A percentile compares a stretch with the other conserved stretches of the same genome.
These are phyloP conservation scores for Colletotrichum theobromicola DNA, from an alignment of 2,329 filamentous ascomycete species.

Conservation along the genomic window DNA sequence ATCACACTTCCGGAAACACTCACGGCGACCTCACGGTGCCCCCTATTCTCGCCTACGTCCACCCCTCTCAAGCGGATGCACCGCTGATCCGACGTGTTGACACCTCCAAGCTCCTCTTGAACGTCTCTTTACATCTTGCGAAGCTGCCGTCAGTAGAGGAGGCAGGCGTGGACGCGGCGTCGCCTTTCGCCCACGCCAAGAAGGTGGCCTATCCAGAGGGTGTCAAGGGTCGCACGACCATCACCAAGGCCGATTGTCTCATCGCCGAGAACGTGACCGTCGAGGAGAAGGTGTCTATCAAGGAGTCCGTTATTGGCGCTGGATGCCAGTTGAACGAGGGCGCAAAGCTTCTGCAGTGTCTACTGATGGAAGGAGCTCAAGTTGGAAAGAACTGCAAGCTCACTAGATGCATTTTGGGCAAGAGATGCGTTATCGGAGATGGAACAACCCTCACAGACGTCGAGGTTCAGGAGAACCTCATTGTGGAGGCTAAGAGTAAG, in stretches of 20 bases:
- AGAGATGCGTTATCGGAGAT: constrained; percentile 82
- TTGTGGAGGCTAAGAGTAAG: constrained; percentile 80
- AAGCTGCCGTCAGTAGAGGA: constrained; percentile 79
- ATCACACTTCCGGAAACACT: constrained; percentile 27
- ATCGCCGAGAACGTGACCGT: constrained; percentile 89
- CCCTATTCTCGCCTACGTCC: constrained; percentile 82
- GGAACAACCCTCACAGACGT: constrained; percentile 83
- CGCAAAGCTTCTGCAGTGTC: constrained; percentile 84
- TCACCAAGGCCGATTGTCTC: constrained; percentile 81
- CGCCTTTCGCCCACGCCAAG: constrained; percentile 76
- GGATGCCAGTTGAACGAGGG: constrained; percentile 87
- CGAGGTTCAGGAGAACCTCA: constrained; percentile 88
- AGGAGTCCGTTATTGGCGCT: constrained; percentile 86
- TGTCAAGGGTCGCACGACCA: constrained; percentile 80
- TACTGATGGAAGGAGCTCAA: constrained; percentile 91
- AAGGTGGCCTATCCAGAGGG: constrained; percentile 87
- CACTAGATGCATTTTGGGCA: constrained; percentile 86
- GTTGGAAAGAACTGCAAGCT: constrained; percentile 85
- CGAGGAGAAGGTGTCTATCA: constrained; percentile 89
- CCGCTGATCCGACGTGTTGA: constrained; percentile 88
- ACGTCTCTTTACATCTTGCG: constrained; percentile 83
- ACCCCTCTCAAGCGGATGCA: constrained; percentile 58
- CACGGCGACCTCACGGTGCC: constrained; percentile 54
- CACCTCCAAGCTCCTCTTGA: constrained; percentile 80
- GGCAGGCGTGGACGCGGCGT: constrained; percentile 59